Base-by-base conservation (phyloP, 2,329 filamentous ascomycete genomes). In the Monilinia fructigena region DNA sequence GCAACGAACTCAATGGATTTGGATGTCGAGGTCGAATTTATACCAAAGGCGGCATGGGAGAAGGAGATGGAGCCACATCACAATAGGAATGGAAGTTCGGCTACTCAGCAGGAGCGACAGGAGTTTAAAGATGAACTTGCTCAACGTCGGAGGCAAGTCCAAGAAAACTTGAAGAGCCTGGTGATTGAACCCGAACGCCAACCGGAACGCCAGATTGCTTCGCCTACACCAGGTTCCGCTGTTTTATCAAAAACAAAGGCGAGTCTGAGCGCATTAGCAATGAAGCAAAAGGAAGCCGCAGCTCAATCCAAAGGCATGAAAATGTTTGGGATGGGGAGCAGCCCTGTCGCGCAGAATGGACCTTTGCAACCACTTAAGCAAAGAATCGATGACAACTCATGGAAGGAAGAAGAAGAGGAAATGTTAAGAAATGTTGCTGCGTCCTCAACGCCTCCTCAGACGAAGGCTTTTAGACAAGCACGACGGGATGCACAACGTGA, bases 61-160 rank as follows among this genome's bases (percentile, higher is more conserved):
- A 72, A 67, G 53, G 75, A 75, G 50, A 56, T 74, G 35, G 69
- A 71, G 47, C 61, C 35, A 20, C 72, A 71, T 56, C 83, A 85
- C 68, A 79, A 77, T 35, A 79, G 83, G 50, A 77, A 80, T 66
- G 77, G 77, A 59, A 85, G 82, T 73, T 80, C 79, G 7, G 82
- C 82, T 54, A 83, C 80, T 16, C 79, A 82, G 55, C 79, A 81
- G 38, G 86, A 88, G 63, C 82, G 84, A 5, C 86, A 91, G 63
- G 90, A 91, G 38, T 93, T 93, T 74, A 87, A 89, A 23, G 86
- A 83, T 63, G 89, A 92, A 72, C 82, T 93, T 50, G 90, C 89
- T 2, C 85, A 88, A 70, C 86, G 90, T 20, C 86, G 89, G 65
- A 85, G 85, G 40, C 85, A 88, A 1, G 89, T 93, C 10, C 87